Percentiles rank a stretch among this genome's conserved stretches.
Conservation (phyloP, 164 flowering plant genomes). For the Magnolia officinalis region DNA sequence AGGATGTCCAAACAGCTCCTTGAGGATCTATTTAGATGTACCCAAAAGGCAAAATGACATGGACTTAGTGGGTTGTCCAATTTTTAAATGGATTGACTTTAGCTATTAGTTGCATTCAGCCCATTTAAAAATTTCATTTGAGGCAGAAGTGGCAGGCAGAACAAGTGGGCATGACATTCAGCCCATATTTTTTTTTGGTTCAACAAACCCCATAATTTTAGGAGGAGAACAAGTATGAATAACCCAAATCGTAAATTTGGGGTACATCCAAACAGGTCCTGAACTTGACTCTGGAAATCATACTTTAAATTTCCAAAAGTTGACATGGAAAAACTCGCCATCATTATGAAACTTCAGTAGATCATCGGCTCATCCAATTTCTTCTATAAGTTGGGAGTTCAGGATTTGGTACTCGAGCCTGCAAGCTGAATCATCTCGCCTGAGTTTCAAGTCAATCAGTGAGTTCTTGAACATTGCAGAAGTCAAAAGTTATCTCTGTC, state of each 20-base stretch:
- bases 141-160: neutral
- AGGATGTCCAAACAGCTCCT: neutral
- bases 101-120: neutral
- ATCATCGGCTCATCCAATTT: constrained; percentile 1
- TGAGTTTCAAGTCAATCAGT: neutral
- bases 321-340: neutral
- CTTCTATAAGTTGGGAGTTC: neutral
- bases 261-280: neutral
- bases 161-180: neutral
- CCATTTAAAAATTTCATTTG: neutral
- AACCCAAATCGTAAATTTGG: neutral
- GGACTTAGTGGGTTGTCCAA: neutral
- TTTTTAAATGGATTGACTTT: neutral
- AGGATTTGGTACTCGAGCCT: neutral
- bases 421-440: neutral
- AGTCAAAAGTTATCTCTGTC: neutral
- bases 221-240: neutral
- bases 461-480: neutral
- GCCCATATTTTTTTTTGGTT: neutral
- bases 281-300: neutral
- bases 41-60: neutral
- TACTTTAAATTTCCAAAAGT: neutral
- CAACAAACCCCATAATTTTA: neutral
- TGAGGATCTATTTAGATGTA: neutral
- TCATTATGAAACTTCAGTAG: neutral